Evolutionary conservation across 805 yeast species (phyloP).

Genomic region (Zygosaccharomyces kombuchaensis): DNA sequence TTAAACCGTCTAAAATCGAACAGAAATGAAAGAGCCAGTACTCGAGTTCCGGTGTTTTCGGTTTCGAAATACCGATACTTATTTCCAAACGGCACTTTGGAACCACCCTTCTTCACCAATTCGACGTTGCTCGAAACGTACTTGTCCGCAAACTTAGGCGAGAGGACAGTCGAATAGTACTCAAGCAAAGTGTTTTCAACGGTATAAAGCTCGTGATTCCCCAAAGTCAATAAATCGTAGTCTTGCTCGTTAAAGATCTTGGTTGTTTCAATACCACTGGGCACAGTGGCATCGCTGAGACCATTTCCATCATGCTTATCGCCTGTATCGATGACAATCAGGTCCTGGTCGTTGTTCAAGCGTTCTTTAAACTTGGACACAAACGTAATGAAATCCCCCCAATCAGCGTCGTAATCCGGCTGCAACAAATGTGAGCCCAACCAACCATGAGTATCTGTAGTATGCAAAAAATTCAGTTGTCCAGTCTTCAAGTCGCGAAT

Average conservation of each 20-base stretch:
- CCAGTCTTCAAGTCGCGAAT: conserved; percentile 59
- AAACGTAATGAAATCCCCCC: conserved; percentile 89
- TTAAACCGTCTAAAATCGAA: conserved; percentile 69
- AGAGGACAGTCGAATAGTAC: conserved; percentile 52
- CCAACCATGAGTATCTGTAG: conserved; percentile 99
- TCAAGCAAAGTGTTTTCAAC: conserved; percentile 64
- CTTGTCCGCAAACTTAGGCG: conserved; percentile 48
- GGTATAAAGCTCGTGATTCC: conserved; percentile 85
- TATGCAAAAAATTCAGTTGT: conserved; percentile 78
- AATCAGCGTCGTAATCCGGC: conserved; percentile 70
- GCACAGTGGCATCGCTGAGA: conserved; percentile 67
- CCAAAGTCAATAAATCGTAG: conserved; percentile 77
- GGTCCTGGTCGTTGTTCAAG: conserved; percentile 45
- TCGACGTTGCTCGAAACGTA: conserved; percentile 75
- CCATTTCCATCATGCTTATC: conserved; percentile 97
- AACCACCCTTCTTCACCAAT: conserved; percentile 40
- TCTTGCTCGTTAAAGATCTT: conserved; percentile 59
- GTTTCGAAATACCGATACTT: conserved; percentile 65
- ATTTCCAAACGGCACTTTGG: conserved; percentile 62
- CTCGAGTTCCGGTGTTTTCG: conserved; percentile 42
- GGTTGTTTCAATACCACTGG: conserved; percentile 64
- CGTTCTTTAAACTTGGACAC: conserved; percentile 44
- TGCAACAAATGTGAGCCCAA: conserved; percentile 84
- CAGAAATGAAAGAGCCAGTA: conserved; percentile 72
- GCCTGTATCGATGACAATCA: conserved; percentile 79